Percentiles rank a stretch among this genome's conserved stretches.
phyloP scores from a whole-genome alignment of 2,329 filamentous ascomycete species.

The Chrysoporthe puriensis region DNA sequence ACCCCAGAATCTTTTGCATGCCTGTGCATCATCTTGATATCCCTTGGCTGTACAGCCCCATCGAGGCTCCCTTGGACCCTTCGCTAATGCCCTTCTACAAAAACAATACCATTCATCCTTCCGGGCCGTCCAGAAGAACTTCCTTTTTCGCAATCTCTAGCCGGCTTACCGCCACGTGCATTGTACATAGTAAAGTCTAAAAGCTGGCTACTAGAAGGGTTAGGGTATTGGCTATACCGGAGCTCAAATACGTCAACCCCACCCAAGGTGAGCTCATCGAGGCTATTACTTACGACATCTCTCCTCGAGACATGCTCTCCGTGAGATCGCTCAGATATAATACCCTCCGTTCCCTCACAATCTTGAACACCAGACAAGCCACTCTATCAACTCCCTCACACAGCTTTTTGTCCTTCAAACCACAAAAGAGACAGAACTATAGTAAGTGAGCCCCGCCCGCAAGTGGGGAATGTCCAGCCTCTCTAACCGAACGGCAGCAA shows the following conservation, averaged over 20 bases:
- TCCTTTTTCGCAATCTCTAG: neutral
- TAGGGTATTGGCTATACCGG: neutral
- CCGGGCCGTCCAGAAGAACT: too few relatives aligned
- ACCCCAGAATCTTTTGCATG: too few relatives aligned
- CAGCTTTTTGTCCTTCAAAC: neutral
- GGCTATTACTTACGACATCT: slow-evolving; percentile 18
- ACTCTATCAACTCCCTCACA: neutral
- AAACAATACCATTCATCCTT: too few relatives aligned
- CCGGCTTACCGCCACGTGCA: neutral
- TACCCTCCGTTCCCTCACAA: neutral
- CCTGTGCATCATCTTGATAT: too few relatives aligned
- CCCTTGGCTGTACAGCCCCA: too few relatives aligned
- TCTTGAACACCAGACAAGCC: neutral
- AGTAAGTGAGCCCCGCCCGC: slow-evolving; percentile 9
- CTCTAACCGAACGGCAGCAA: slow-evolving; percentile 39
- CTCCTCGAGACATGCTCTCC: slow-evolving; percentile 15
- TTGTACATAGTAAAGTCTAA: neutral
- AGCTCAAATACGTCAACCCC: slow-evolving; percentile 10
- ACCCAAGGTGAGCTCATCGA: slow-evolving; percentile 10
- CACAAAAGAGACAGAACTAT: slow-evolving; percentile 6
- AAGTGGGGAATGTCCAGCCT: neutral
- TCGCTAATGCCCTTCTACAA: too few relatives aligned
- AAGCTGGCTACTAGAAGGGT: neutral
- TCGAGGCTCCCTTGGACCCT: too few relatives aligned
- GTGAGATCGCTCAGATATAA: neutral